Evolutionary conservation across 73 alveolate species (phyloP).

Genomic region (Paramecium sexaurelia): DNA sequence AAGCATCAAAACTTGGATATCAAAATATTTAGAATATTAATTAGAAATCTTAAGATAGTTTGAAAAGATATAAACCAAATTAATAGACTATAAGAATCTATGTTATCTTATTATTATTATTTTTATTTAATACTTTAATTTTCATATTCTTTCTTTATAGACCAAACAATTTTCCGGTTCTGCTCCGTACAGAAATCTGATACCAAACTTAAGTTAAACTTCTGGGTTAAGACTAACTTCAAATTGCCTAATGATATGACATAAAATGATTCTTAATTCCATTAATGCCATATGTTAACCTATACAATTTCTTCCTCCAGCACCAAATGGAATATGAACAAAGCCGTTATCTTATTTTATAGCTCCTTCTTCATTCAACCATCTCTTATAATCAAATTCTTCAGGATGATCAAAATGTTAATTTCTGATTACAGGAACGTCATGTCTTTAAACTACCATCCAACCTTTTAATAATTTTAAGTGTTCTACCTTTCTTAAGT

Average conservation of each 20-base stretch:
- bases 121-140: no score
- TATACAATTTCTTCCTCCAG: slow-evolving; percentile 67
- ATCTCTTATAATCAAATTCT: slow-evolving; percentile 19
- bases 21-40: no score
- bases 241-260: slow-evolving; percentile 6
- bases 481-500: slow-evolving; percentile 24
- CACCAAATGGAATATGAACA: slow-evolving; percentile 60
- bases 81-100: no score
- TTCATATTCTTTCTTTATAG: background rate
- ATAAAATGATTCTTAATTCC: slow-evolving; percentile 25
- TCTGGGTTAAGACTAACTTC: background rate
- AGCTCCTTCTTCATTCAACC: background rate
- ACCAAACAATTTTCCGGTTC: background rate
- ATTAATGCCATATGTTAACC: slow-evolving; percentile 65
- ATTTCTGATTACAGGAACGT: background rate
- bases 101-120: no score
- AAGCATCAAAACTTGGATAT: no score
- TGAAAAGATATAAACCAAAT: no score
- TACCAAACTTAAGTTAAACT: background rate
- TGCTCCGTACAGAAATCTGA: background rate
- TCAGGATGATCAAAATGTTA: background rate
- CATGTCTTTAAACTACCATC: slow-evolving; percentile 18
- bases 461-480: background rate
- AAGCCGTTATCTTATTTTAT: background rate
- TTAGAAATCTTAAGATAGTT: no score